Conservation (phyloP, 2,329 filamentous ascomycete genomes). For the Dothideomycetes sp. region DNA sequence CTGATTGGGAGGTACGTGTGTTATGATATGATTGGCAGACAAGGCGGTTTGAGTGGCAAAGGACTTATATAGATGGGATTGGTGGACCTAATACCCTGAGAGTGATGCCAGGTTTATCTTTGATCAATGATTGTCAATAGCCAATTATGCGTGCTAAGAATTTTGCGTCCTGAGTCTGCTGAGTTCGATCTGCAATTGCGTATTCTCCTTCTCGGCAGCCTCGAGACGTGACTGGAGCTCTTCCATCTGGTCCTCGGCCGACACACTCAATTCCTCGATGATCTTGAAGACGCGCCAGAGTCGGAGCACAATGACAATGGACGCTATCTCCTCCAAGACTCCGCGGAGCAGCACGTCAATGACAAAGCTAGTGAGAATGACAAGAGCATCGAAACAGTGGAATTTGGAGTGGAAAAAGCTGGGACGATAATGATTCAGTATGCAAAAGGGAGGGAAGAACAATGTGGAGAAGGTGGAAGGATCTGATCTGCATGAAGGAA, state of each 20-base stretch:
- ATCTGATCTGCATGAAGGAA: neutral
- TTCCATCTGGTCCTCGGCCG: constrained; percentile 52
- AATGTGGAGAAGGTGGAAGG: neutral
- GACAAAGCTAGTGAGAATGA: constrained; percentile 52
- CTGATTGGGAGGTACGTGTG: no score
- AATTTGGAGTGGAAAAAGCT: constrained; percentile 35
- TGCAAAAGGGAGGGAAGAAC: neutral
- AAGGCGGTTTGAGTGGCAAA: no score
- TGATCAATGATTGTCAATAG: no score
- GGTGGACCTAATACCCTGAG: no score
- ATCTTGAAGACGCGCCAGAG: constrained; percentile 62
- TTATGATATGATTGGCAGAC: no score
- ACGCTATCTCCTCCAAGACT: constrained; percentile 51
- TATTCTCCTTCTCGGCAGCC: constrained; percentile 39
- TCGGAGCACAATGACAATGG: constrained; percentile 54
- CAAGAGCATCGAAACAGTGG: constrained; percentile 51
- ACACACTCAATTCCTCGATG: constrained; percentile 55
- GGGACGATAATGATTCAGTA: neutral
- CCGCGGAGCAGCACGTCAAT: constrained; percentile 52
- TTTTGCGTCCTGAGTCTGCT: neutral
- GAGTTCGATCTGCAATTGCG: constrained; percentile 3
- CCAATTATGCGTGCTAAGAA: neutral
- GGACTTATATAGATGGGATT: neutral
- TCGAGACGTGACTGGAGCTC: constrained; percentile 42
- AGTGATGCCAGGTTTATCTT: no score